Conservation (phyloP, 2,329 filamentous ascomycete species). For the Cladophialophora yegresii region DNA sequence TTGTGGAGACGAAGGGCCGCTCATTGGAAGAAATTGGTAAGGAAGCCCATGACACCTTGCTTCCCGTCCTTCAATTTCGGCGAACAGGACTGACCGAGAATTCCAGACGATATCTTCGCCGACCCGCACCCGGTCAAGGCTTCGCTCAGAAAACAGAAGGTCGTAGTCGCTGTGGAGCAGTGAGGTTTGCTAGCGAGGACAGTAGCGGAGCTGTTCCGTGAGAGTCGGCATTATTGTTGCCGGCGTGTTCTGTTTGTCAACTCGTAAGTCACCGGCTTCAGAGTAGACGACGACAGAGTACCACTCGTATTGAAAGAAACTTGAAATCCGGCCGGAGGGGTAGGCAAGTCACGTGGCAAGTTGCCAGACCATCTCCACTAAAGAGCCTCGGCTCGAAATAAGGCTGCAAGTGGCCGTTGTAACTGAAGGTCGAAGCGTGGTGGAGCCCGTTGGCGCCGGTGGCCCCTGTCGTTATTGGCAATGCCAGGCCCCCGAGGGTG, state of each 20-base stretch:
- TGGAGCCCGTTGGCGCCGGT: background rate
- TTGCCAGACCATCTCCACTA: too few relatives aligned
- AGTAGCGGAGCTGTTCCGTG: background rate
- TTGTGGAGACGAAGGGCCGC: constrained; percentile 35
- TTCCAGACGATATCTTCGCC: constrained; percentile 4
- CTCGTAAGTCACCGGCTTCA: too few relatives aligned
- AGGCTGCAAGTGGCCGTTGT: background rate
- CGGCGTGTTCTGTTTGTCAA: background rate
- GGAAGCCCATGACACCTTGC: constrained; percentile 19
- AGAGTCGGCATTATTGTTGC: background rate
- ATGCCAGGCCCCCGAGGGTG: background rate
- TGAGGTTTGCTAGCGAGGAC: background rate
- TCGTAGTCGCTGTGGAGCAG: constrained; percentile 8
- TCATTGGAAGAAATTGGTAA: constrained; percentile 37
- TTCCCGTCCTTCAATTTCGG: background rate
- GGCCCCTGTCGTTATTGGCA: background rate
- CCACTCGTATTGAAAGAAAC: too few relatives aligned
- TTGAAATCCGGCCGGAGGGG: too few relatives aligned
- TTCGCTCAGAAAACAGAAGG: constrained; percentile 9
- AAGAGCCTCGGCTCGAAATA: background rate
- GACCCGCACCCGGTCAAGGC: constrained; percentile 6
- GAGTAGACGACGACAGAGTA: too few relatives aligned
- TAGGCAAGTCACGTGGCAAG: too few relatives aligned
- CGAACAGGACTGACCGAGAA: background rate
- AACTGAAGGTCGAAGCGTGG: background rate